Base-by-base conservation (phyloP, 1,284 basidiomycete genomes). In the Sporisorium graminicola region DNA sequence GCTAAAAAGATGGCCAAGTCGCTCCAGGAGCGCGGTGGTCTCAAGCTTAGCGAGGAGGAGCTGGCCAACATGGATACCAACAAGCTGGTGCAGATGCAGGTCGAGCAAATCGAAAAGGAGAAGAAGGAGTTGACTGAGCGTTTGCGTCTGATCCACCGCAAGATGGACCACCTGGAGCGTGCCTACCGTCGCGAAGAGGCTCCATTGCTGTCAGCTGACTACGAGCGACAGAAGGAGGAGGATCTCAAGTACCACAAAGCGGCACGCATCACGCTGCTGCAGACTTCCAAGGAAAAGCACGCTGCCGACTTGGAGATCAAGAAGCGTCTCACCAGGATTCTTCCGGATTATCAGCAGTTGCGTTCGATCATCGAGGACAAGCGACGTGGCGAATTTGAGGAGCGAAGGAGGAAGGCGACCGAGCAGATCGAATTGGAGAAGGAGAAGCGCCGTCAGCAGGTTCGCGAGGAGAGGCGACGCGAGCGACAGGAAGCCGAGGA, bases 141-240 rank as follows among this genome's bases (percentile, higher is more conserved):
- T 27, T 89, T 98, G 68, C 92, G 94, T 40, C 90, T 95, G 75
- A 90, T 93, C 59, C 87, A 91, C 64, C 98, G 98, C 87, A 92
- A 94, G 33, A 91, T 98, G 82, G 96, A 99, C 85, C 95, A 99
- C 87, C 87, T 94, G 84, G 96, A 99, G 88, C 94, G 97, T 74
- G 95, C 96, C 0, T 94, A 93, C 88, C 92, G 96, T 77, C 94
- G 94, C 87, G 95, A 95, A 73, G 97, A 98, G 86, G 90, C 92
- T 13, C 93, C 94, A 0, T 89, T 98, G 18, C 90, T 98, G 46
- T 89, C 89, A 1, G 88, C 93, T 77, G 96, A 98, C 87, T 99
- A 98, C 86, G 92, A 93, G 69, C 86, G 89, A 1, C 96, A 99
- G 86, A 87, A 89, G 54, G 90, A 91, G 1, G 93, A 93, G 86